Conservation (phyloP, 148 eudicot species). For the Heliamphora exappendiculata region DNA sequence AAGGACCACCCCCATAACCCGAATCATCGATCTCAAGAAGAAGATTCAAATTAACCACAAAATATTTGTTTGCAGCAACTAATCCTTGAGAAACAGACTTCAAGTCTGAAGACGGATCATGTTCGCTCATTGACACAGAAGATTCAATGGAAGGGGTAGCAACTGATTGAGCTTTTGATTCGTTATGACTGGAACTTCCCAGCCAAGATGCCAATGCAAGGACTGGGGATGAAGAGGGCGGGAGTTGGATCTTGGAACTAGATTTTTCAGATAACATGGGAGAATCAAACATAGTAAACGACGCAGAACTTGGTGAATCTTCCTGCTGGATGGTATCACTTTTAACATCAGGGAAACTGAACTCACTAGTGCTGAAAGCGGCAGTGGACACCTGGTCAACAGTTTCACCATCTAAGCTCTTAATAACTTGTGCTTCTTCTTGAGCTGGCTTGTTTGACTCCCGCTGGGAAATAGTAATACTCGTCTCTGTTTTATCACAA, state of each 20-base stretch:
- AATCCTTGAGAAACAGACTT: slow-evolving; percentile 47
- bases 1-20: slow-evolving; percentile 95
- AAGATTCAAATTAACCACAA: slow-evolving; percentile 49
- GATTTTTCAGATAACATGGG: slow-evolving; percentile 77
- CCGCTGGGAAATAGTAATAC: slow-evolving; percentile 9
- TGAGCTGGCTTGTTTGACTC: slow-evolving; percentile 22
- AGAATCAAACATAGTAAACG: slow-evolving; percentile 54
- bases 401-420: slow-evolving; percentile 31
- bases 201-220: slow-evolving; percentile 63
- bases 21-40: slow-evolving; percentile 81
- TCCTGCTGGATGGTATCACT: slow-evolving; percentile 31
- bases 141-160: slow-evolving; percentile 57
- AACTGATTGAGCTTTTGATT: slow-evolving; percentile 33
- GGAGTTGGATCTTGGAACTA: slow-evolving; percentile 32
- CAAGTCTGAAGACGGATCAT: slow-evolving; percentile 47
- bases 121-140: slow-evolving; percentile 41
- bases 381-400: slow-evolving; percentile 35
- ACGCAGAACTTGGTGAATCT: slow-evolving; percentile 68
- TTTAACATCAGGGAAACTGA: slow-evolving; percentile 38
- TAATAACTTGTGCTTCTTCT: slow-evolving; percentile 32
- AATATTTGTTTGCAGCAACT: slow-evolving; percentile 32
- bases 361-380: slow-evolving; percentile 29
- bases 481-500: slow-evolving; percentile 25
- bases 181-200: slow-evolving; percentile 37
- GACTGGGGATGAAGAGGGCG: slow-evolving; percentile 50